phyloP scores from a whole-genome alignment of 2,329 filamentous ascomycete genomes.

The Dothideomycetes sp. region DNA sequence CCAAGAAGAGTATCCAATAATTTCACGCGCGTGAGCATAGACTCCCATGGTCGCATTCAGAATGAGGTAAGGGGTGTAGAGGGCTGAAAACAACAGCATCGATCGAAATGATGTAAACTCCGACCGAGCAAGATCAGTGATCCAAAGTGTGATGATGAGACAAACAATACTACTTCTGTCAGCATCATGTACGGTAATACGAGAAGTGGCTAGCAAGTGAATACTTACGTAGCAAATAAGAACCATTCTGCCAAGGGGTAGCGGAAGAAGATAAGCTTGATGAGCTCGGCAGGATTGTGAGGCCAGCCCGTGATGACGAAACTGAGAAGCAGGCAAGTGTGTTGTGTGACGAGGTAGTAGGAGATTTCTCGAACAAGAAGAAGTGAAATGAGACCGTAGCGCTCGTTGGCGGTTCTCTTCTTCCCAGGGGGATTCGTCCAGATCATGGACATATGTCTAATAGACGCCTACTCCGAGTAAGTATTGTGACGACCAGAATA shows the following conservation, averaged over 20 bases:
- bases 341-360: conserved; percentile 40
- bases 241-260: conserved; percentile 39
- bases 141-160: conserved; percentile 33
- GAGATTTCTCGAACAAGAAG: conserved; percentile 35
- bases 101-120: conserved; percentile 32
- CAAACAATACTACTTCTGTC: conserved; percentile 22
- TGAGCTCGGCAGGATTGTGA: conserved; percentile 23
- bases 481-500: too few relatives aligned
- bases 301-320: conserved; percentile 37
- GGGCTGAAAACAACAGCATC: conserved; percentile 31
- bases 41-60: conserved; percentile 32
- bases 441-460: conserved; percentile 30
- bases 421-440: conserved; percentile 29
- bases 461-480: conserved; percentile 20
- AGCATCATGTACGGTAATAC: conserved; percentile 19
- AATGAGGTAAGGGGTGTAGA: conserved; percentile 34
- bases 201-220: conserved; percentile 13
- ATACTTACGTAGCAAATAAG: conserved; percentile 15
- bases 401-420: conserved; percentile 25
- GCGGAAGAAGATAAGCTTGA: conserved; percentile 35
- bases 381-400: conserved; percentile 35
- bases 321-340: conserved; percentile 34
- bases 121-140: conserved; percentile 34
- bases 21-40: conserved; percentile 35
- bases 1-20: conserved; percentile 35